phyloP scores from a whole-genome alignment of 2,329 filamentous ascomycete species.

The Claviceps sorghi region DNA sequence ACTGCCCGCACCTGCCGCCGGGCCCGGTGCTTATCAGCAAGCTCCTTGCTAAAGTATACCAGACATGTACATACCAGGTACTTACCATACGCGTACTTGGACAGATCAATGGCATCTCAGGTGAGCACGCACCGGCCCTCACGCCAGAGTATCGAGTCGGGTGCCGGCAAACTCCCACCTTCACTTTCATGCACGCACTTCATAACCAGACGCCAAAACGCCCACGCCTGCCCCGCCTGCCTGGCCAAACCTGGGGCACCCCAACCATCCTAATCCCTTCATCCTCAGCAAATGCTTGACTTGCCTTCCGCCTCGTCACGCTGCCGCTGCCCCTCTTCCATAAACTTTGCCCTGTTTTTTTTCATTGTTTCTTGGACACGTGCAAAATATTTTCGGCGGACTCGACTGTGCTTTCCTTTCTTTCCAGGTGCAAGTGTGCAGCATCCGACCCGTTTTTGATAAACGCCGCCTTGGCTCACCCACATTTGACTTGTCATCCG shows the following conservation, averaged over 20 bases:
- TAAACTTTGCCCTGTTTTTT: neutral
- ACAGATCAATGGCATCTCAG: no score
- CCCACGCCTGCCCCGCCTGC: conserved; percentile 2
- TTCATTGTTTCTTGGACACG: neutral
- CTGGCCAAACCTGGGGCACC: neutral
- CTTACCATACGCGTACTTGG: no score
- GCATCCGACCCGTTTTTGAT: neutral
- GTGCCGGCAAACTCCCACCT: neutral
- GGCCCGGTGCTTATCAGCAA: no score
- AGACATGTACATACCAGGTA: no score
- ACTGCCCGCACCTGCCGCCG: no score
- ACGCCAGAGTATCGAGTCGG: no score
- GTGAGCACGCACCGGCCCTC: neutral
- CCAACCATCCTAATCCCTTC: neutral
- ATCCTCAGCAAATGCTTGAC: neutral
- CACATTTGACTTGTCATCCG: neutral
- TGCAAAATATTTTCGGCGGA: neutral
- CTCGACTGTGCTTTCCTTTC: neutral
- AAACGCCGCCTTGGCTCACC: neutral
- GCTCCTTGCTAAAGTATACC: no score
- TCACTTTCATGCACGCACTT: neutral
- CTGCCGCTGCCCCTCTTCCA: conserved; percentile 1
- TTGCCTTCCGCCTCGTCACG: neutral
- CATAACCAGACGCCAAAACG: neutral
- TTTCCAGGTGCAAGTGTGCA: neutral